Base-by-base conservation (phyloP, 306 rosid genomes). In the Cicer arietinum region DNA sequence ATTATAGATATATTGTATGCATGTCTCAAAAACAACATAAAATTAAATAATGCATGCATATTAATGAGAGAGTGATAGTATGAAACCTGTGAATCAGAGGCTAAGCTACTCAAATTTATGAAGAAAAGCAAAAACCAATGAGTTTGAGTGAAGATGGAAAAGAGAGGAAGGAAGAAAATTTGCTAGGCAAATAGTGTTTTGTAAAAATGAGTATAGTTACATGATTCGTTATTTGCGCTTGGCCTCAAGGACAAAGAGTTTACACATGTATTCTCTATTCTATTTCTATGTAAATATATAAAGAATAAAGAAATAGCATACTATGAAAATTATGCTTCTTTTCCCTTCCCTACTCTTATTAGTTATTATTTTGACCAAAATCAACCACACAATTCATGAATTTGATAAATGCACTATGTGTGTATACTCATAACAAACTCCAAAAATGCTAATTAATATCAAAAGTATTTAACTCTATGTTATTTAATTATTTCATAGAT, bases 21-120 rank as follows among this genome's bases (percentile, higher is more conserved):
- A 16, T 7, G 10, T 53, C 10, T 52, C 10, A 52, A 30, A 30
- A 30, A 52, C 14, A 12, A 47, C 5, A 47, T 47, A 50, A 14
- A 14, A 7, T 45, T 45, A 52, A 16, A 58, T 8, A 25, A 25
- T 63, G 73, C 68, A 71, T 79, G 68, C 39, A 65, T 37, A 57
- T 72, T 20, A 42, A 72, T 39, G 61, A 20, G 58, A 44, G 41
- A 64, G 69, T 65, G 22, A 54, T 41, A 0, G 44, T 52, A 53
- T 43, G 67, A 79, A 79, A 79, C 75, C 75, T 56, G 63, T 54
- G 69, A 79, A 45, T 65, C 3, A 67, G 68, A 57, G 17, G 39
- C 43, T 48, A 39, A 56, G 64, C 40, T 44, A 45, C 16, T 46
- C 39, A 45, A 37, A 69, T 65, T 12, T 65, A 9, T 65, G 66